Conservation (phyloP, 495 filamentous ascomycete species). For the Pyrenopolyporus hunteri region DNA sequence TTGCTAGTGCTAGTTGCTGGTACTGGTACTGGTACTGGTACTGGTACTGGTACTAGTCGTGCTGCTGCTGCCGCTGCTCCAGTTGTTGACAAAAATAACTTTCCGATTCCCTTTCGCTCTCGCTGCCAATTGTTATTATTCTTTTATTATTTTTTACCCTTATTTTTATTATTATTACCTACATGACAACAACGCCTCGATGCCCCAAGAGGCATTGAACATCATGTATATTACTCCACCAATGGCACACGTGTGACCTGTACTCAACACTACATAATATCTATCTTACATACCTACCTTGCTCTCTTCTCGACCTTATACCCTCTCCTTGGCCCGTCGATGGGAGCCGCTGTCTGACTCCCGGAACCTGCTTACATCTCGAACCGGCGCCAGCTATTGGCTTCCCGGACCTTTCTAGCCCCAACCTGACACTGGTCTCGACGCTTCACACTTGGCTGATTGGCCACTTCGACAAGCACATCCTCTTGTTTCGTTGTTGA, state of each 20-base stretch:
- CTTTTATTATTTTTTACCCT: neutral
- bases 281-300: slow-evolving; percentile 4
- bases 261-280: neutral
- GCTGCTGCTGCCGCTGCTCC: too few relatives aligned
- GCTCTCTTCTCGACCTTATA: neutral
- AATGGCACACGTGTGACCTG: slow-evolving; percentile 37
- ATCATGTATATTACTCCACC: slow-evolving; percentile 38
- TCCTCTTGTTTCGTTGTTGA: slow-evolving; percentile 3
- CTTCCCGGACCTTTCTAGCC: neutral
- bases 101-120: neutral
- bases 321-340: slow-evolving; percentile 11
- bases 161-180: slow-evolving; percentile 3
- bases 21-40: too few relatives aligned
- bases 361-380: slow-evolving; percentile 30
- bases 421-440: slow-evolving; percentile 12
- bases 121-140: neutral
- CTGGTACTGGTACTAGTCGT: too few relatives aligned
- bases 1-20: too few relatives aligned
- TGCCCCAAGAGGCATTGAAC: slow-evolving; percentile 34
- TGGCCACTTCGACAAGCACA: neutral
- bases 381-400: slow-evolving; percentile 23
- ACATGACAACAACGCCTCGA: slow-evolving; percentile 31
- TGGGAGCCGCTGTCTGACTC: slow-evolving; percentile 24
- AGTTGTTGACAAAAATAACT: neutral
- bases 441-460: neutral